Percentiles rank a stretch among this genome's conserved stretches.
Conservation (phyloP, 345 rosid genomes). For the Dipteronia dyeriana region DNA sequence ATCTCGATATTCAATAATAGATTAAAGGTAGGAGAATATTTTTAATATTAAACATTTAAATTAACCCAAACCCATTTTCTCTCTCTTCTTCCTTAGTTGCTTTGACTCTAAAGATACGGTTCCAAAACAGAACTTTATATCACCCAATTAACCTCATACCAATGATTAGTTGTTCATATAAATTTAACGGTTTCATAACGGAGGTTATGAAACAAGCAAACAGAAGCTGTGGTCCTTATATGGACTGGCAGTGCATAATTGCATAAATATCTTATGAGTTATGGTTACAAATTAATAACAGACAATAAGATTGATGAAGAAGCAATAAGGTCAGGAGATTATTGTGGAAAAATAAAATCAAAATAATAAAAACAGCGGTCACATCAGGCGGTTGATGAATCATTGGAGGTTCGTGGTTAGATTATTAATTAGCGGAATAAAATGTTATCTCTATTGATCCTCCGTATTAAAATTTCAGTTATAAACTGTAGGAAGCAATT, state of each 20-base stretch:
- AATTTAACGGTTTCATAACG: neutral
- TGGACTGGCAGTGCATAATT: neutral
- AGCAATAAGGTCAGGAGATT: neutral
- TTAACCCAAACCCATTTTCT: too few species aligned
- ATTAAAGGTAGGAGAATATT: too few species aligned
- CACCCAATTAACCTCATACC: too few species aligned
- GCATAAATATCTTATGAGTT: neutral
- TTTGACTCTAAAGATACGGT: too few species aligned
- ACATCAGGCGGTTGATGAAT: neutral
- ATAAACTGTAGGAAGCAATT: neutral
- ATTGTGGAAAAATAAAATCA: neutral
- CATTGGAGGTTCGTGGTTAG: neutral
- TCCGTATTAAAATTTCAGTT: too few species aligned
- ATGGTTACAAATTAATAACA: neutral
- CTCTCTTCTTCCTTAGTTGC: neutral
- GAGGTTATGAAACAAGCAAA: neutral
- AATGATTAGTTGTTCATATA: neutral
- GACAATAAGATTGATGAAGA: neutral
- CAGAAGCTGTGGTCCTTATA: neutral
- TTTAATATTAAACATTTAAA: too few species aligned
- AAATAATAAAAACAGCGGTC: neutral
- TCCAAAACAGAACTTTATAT: too few species aligned
- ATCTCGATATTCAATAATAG: too few species aligned
- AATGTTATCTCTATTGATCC: neutral
- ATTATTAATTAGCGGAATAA: neutral